Evolutionary conservation across 768 basidiomycete species (phyloP).

Genomic region (Panaeolus papilionaceus): DNA sequence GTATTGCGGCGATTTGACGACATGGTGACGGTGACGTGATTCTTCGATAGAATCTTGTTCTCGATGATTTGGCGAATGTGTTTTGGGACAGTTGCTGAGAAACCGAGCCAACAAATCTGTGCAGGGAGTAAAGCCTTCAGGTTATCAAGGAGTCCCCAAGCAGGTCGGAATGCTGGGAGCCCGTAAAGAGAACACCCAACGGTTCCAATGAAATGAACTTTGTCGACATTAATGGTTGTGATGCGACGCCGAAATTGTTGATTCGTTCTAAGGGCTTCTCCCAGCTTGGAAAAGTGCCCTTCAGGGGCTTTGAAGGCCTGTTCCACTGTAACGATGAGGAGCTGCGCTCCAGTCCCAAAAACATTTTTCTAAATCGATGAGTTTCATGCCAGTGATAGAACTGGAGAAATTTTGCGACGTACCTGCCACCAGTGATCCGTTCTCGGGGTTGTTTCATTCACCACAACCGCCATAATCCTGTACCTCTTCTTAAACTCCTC

Average conservation of each 20-base stretch:
- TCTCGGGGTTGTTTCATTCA: conserved; percentile 33
- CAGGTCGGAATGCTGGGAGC: conserved; percentile 22
- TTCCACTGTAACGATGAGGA: conserved; percentile 26
- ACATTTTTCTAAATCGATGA: conserved; percentile 19
- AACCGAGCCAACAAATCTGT: not conserved
- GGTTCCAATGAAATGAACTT: conserved; percentile 31
- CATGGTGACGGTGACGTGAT: conserved; percentile 23
- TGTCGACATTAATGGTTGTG: conserved; percentile 30
- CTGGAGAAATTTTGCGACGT: not conserved
- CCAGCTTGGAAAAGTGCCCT: conserved; percentile 21
- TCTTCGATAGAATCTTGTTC: conserved; percentile 21
- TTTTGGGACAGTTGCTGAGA: conserved; percentile 31
- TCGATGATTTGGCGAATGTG: conserved; percentile 30
- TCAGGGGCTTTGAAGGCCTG: conserved; percentile 28
- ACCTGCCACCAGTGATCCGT: conserved; percentile 28
- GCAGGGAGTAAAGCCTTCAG: conserved; percentile 10
- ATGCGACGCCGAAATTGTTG: conserved; percentile 21
- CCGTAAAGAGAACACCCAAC: conserved; percentile 20
- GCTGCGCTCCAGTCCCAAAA: conserved; percentile 5
- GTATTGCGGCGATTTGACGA: conserved; percentile 36
- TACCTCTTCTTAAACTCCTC: conserved; percentile 28
- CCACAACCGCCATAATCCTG: conserved; percentile 25
- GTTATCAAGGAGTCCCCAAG: conserved; percentile 20
- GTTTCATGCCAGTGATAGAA: not conserved
- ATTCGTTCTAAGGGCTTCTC: too few species aligned